phyloP scores from a whole-genome alignment of 192 early-diverging fungal genomes.

The Jimgerdemannia flammicorona region DNA sequence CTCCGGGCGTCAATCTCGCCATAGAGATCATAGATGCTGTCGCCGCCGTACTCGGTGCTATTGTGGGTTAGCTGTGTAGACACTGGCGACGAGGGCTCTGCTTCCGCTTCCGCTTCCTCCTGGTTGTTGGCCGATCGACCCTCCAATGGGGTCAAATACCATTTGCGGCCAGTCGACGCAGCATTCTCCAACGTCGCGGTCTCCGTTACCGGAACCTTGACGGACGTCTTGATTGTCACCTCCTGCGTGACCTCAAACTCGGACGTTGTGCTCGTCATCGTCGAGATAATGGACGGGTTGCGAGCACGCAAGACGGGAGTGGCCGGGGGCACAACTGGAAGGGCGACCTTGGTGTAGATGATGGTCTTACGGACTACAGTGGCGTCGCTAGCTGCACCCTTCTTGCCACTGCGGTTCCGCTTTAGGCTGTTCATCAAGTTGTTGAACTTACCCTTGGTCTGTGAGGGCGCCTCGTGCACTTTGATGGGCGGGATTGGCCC shows the following conservation, averaged over 20 bases:
- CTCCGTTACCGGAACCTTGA: background rate
- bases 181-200: constrained; percentile 16
- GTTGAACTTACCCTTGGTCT: background rate
- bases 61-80: background rate
- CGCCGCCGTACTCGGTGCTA: constrained; percentile 6
- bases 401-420: background rate
- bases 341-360: constrained; percentile 25
- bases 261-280: background rate
- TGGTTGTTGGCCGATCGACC: background rate
- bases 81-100: background rate
- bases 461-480: background rate
- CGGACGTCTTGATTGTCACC: background rate
- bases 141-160: constrained; percentile 12
- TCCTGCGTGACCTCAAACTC: constrained; percentile 2
- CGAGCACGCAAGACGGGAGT: background rate
- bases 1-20: background rate
- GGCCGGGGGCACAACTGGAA: background rate
- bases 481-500: background rate
- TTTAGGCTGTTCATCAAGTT: background rate
- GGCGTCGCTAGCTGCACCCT: background rate
- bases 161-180: constrained; percentile 9
- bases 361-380: constrained; percentile 28
- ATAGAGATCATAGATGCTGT: constrained; percentile 17
- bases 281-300: background rate
- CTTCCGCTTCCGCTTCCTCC: background rate